phyloP scores from a whole-genome alignment of 306 rosid species.

The Cercis canadensis region DNA sequence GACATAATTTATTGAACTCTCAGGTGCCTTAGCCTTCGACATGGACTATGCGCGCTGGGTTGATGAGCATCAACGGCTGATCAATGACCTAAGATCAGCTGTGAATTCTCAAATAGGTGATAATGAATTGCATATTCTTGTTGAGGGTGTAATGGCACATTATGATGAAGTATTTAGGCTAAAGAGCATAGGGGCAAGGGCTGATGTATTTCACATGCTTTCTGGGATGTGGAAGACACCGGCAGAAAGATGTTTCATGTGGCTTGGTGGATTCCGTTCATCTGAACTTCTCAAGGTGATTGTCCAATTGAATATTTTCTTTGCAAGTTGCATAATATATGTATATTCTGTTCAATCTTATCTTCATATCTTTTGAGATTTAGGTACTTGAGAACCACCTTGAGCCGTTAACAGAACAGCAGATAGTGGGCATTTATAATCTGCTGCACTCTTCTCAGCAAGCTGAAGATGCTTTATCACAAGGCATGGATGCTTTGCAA shows the following conservation, averaged over 20 bases:
- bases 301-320: not conserved
- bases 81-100: conserved; percentile 66
- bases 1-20: not conserved
- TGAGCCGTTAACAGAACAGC: conserved; percentile 76
- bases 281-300: conserved; percentile 89
- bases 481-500: conserved; percentile 94
- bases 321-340: not conserved
- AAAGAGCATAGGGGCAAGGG: conserved; percentile 75
- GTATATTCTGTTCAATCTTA: not conserved
- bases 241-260: conserved; percentile 88
- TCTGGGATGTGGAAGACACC: conserved; percentile 94
- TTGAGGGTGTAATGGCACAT: conserved; percentile 74
- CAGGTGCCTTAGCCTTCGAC: conserved; percentile 76
- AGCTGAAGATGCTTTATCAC: conserved; percentile 91
- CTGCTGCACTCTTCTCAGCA: conserved; percentile 85
- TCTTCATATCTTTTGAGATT: conserved; percentile 20
- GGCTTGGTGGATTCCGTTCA: conserved; percentile 89
- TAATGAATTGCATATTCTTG: conserved; percentile 64
- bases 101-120: conserved; percentile 68
- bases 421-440: conserved; percentile 77
- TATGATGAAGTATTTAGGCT: conserved; percentile 73
- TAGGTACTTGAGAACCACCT: conserved; percentile 86
- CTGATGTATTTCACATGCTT: conserved; percentile 87
- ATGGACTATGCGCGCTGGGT: conserved; percentile 78
- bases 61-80: conserved; percentile 73